Conservation (phyloP, 805 yeast genomes). For the Candida wancherniae region DNA sequence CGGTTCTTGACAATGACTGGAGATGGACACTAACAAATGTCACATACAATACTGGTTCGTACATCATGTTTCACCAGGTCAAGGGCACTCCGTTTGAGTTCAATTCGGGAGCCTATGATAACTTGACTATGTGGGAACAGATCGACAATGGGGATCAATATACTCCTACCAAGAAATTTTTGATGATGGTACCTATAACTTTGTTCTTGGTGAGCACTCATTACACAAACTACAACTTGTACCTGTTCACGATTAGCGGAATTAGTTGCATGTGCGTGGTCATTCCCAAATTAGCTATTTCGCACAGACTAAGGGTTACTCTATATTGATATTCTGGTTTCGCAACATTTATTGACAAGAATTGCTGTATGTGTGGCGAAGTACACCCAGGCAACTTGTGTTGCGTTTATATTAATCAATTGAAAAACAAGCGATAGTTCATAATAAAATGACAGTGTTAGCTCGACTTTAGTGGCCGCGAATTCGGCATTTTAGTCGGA, state of each 20-base stretch:
- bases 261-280: slow-evolving; percentile 82
- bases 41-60: slow-evolving; percentile 85
- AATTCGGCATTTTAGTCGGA: too few relatives aligned
- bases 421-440: too few relatives aligned
- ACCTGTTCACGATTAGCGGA: slow-evolving; percentile 73
- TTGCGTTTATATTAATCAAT: too few relatives aligned
- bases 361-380: too few relatives aligned
- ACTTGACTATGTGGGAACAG: slow-evolving; percentile 98
- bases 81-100: slow-evolving; percentile 98
- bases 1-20: slow-evolving; percentile 76
- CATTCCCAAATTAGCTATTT: slow-evolving; percentile 82
- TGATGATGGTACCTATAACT: slow-evolving; percentile 88
- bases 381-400: too few relatives aligned
- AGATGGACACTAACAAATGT: slow-evolving; percentile 92
- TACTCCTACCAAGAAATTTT: slow-evolving; percentile 92
- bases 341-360: too few relatives aligned
- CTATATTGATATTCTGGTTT: too few relatives aligned
- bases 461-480: too few relatives aligned
- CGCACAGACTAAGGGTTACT: slow-evolving; percentile 74
- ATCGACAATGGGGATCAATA: slow-evolving; percentile 93
- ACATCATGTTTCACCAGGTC: slow-evolving; percentile 92
- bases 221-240: slow-evolving; percentile 79
- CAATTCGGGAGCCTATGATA: slow-evolving; percentile 93
- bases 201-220: slow-evolving; percentile 85
- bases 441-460: too few relatives aligned